A percentile compares a stretch with the other conserved stretches of the same genome.
Evolutionary conservation across 1,284 basidiomycete species (phyloP).

Genomic region (Exobasidium cylindrosporum): DNA sequence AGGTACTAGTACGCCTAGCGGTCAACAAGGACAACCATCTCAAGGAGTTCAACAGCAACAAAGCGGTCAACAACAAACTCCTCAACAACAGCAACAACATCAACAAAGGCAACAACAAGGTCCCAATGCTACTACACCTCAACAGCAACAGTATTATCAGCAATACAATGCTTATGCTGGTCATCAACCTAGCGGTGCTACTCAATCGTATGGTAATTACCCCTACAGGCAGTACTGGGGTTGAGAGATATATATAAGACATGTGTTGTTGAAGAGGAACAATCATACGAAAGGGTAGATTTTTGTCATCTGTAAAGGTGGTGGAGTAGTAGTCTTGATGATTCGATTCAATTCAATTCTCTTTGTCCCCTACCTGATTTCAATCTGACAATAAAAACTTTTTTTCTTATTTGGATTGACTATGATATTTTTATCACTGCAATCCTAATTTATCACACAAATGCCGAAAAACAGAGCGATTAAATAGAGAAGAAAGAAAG

Average conservation of each 20-base stretch:
- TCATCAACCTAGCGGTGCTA: conserved; percentile 35
- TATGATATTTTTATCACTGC: too few relatives aligned
- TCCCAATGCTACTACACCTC: conserved; percentile 27
- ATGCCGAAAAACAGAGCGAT: too few relatives aligned
- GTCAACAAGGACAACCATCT: not conserved
- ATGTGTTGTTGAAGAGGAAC: conserved; percentile 5
- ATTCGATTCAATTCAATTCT: not conserved
- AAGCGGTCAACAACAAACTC: conserved; percentile 16
- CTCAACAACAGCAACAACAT: conserved; percentile 22
- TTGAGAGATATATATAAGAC: too few relatives aligned
- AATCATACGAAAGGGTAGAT: not conserved
- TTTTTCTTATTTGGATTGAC: too few relatives aligned
- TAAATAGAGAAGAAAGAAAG: too few relatives aligned
- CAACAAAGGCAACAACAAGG: conserved; percentile 30
- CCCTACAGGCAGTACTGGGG: conserved; percentile 51
- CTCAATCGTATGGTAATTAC: conserved; percentile 40
- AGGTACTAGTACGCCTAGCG: not conserved
- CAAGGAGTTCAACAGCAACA: not conserved
- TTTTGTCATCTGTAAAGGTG: too few relatives aligned
- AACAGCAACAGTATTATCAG: conserved; percentile 51
- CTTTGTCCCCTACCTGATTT: not conserved
- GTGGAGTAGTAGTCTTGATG: too few relatives aligned
- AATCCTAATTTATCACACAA: too few relatives aligned
- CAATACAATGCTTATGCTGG: conserved; percentile 44
- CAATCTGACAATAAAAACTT: too few relatives aligned